Conservation (phyloP, 257 asterid species). For the Solanum clarkiae region DNA sequence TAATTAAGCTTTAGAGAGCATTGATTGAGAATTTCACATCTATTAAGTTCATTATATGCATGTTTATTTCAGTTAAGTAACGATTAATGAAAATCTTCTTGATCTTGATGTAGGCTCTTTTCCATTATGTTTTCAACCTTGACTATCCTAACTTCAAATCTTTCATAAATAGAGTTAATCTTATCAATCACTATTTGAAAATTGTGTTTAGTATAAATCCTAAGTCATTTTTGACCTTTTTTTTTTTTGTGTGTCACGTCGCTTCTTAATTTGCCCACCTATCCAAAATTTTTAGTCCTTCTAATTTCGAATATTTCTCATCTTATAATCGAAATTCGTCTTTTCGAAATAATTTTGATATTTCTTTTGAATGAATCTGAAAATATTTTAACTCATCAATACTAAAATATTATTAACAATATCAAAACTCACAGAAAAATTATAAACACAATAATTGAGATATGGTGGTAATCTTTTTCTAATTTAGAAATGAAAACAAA, state of each 20-base stretch:
- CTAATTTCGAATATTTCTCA: too few relatives aligned
- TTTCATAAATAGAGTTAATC: too few relatives aligned
- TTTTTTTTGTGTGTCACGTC: not conserved
- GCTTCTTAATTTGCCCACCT: not conserved
- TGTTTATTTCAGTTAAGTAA: too few relatives aligned
- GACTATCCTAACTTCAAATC: not conserved
- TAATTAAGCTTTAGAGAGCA: too few relatives aligned
- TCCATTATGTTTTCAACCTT: too few relatives aligned
- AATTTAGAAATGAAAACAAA: not conserved
- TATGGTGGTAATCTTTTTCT: not conserved
- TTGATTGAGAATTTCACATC: rapidly evolving
- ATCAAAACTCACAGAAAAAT: not conserved
- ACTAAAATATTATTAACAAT: not conserved
- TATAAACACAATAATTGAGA: not conserved
- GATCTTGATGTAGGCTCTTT: not conserved
- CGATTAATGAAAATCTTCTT: too few relatives aligned
- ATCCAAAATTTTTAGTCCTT: not conserved
- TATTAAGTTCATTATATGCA: too few relatives aligned
- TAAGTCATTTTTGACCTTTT: not conserved
- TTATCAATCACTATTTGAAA: not conserved
- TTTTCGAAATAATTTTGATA: too few relatives aligned
- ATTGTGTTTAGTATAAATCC: too few relatives aligned
- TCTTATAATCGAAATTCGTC: not conserved
- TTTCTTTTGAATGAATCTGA: not conserved
- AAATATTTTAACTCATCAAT: not conserved